Evolutionary conservation across 2,329 filamentous ascomycete genomes (phyloP).

Genomic region (Aspergillus terreus): DNA sequence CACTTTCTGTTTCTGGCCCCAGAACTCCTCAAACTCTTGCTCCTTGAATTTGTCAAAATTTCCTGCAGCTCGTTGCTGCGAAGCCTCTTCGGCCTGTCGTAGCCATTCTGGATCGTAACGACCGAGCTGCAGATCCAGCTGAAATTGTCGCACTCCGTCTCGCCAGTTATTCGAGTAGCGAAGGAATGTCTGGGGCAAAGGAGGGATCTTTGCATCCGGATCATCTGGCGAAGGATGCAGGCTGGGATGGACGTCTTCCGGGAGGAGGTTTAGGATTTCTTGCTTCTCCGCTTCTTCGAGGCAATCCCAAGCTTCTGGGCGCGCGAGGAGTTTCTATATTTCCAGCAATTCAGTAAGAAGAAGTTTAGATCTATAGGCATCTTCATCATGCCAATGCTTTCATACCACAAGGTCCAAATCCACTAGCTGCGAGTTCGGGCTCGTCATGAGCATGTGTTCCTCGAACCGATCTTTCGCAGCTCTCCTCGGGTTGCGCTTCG

Average conservation of each 20-base stretch:
- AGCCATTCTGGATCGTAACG: constrained; percentile 57
- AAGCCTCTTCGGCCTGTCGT: constrained; percentile 51
- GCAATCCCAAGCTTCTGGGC: constrained; percentile 39
- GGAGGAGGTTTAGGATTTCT: constrained; percentile 38
- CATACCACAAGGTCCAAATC: constrained; percentile 38
- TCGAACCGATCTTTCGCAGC: constrained; percentile 34
- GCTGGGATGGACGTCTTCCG: constrained; percentile 39
- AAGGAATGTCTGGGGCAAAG: constrained; percentile 38
- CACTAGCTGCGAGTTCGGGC: constrained; percentile 33
- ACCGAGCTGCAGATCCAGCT: constrained; percentile 54
- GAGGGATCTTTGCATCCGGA: constrained; percentile 30
- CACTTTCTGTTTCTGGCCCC: constrained; percentile 53
- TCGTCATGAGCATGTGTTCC: constrained; percentile 38
- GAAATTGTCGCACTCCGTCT: constrained; percentile 52
- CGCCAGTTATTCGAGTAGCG: constrained; percentile 49
- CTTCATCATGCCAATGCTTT: background rate
- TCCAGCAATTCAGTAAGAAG: background rate
- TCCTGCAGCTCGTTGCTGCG: constrained; percentile 49
- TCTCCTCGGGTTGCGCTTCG: constrained; percentile 31
- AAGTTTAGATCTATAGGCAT: background rate
- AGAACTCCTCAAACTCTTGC: constrained; percentile 53
- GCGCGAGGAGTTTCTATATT: constrained; percentile 36
- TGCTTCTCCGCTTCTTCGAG: constrained; percentile 41
- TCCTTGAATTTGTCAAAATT: constrained; percentile 57
- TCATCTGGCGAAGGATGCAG: constrained; percentile 25